A percentile compares a stretch with the other conserved stretches of the same genome.
phyloP scores from a whole-genome alignment of 805 yeast genomes.

The Saccharomyces paradoxus region DNA sequence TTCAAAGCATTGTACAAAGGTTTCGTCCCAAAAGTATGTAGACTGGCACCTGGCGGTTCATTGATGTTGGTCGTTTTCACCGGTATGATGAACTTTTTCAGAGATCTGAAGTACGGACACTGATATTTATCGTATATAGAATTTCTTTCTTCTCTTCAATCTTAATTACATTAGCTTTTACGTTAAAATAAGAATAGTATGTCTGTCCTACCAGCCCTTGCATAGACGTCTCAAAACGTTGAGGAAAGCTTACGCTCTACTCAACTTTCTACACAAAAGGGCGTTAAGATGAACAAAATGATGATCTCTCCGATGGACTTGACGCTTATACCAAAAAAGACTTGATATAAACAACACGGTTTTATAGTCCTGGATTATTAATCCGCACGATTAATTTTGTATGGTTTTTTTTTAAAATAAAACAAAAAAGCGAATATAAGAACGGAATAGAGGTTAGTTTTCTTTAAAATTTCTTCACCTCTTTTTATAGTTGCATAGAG shows the following conservation, averaged over 20 bases:
- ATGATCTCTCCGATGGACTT: conserved; percentile 58
- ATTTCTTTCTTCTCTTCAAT: not conserved
- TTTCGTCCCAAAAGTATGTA: conserved; percentile 86
- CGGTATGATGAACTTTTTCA: conserved; percentile 9
- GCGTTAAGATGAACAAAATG: conserved; percentile 59
- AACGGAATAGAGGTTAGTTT: not conserved
- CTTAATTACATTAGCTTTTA: no score
- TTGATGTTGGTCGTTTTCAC: conserved; percentile 93
- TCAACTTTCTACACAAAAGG: conserved; percentile 36
- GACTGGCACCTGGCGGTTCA: conserved; percentile 98
- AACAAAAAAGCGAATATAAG: not conserved
- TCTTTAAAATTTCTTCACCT: not conserved
- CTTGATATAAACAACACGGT: conserved; percentile 60
- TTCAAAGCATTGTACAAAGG: conserved; percentile 85
- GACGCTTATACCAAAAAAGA: conserved; percentile 49
- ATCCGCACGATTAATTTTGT: conserved; percentile 50
- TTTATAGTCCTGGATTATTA: conserved; percentile 54
- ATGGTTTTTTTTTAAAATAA: conserved; percentile 8
- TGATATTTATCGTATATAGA: not conserved
- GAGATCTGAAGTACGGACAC: not conserved
- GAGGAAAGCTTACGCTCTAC: not conserved
- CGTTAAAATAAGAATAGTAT: conserved; percentile 20
- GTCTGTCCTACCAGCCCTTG: conserved; percentile 70
- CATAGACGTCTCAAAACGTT: conserved; percentile 11
- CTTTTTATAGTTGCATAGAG: conserved; percentile 2